Evolutionary conservation across 2,329 filamentous ascomycete genomes (phyloP).

Genomic region (Stemphylium vesicarium): DNA sequence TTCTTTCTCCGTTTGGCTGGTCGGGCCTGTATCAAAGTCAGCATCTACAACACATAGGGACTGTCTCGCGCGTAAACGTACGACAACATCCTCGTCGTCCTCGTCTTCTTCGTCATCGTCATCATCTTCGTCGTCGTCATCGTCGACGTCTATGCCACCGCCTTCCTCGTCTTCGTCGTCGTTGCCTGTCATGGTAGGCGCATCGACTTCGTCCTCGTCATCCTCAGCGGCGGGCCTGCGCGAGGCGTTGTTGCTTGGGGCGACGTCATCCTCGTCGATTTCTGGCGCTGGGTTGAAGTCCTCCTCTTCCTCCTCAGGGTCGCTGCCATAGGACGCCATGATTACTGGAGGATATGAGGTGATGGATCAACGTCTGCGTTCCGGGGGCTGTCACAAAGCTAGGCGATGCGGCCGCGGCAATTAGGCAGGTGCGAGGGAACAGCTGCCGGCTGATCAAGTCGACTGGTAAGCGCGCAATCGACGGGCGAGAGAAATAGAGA

Average conservation of each 20-base stretch:
- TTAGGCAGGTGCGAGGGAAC: neutral
- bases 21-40: slow-evolving; percentile 59
- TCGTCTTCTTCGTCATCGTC: slow-evolving; percentile 66
- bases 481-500: slow-evolving; percentile 2
- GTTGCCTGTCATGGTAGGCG: slow-evolving; percentile 42
- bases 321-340: slow-evolving; percentile 42
- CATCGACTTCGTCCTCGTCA: slow-evolving; percentile 47
- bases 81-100: slow-evolving; percentile 59
- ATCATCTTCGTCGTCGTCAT: slow-evolving; percentile 65
- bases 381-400: slow-evolving; percentile 17
- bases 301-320: slow-evolving; percentile 67
- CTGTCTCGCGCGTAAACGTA: slow-evolving; percentile 15
- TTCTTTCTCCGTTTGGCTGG: slow-evolving; percentile 80
- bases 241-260: slow-evolving; percentile 24
- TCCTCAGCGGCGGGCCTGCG: slow-evolving; percentile 45
- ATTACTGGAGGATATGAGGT: slow-evolving; percentile 6
- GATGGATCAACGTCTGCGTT: slow-evolving; percentile 12
- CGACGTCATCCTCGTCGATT: slow-evolving; percentile 65
- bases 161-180: slow-evolving; percentile 59
- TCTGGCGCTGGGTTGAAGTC: slow-evolving; percentile 87
- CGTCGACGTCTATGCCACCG: slow-evolving; percentile 58
- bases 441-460: neutral
- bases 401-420: slow-evolving; percentile 2
- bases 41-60: slow-evolving; percentile 5
- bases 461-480: neutral